Conservation (phyloP, 2,329 filamentous ascomycete species). For the Lojkania enalia region DNA sequence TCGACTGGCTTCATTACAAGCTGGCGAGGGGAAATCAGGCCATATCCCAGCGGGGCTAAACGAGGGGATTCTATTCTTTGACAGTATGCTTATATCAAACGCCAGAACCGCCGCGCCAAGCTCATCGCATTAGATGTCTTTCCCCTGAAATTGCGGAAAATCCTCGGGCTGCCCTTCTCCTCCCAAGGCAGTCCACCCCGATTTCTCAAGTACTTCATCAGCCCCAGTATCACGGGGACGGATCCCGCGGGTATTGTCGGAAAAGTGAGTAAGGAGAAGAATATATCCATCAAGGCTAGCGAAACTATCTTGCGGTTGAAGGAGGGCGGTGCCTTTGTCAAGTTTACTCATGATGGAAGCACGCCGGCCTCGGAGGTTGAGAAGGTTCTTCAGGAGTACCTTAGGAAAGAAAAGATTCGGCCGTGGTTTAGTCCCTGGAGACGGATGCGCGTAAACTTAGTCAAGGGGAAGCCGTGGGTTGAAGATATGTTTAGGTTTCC, state of each 20-base stretch:
- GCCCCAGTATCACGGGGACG: constrained; percentile 55
- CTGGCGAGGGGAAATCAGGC: constrained; percentile 69
- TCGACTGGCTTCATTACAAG: constrained; percentile 44
- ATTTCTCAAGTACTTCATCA: constrained; percentile 57
- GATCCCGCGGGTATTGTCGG: constrained; percentile 59
- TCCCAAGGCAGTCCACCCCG: constrained; percentile 52
- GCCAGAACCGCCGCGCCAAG: too few species aligned
- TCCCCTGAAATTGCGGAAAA: constrained; percentile 72
- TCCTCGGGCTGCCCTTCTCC: constrained; percentile 57
- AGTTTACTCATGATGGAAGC: constrained; percentile 65
- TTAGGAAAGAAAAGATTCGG: constrained; percentile 71
- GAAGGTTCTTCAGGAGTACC: constrained; percentile 62
- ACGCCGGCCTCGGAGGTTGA: constrained; percentile 59
- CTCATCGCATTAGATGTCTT: constrained; percentile 68
- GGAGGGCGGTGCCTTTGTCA: constrained; percentile 92
- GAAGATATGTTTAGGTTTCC: constrained; percentile 89
- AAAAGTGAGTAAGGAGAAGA: constrained; percentile 63
- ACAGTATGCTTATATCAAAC: constrained; percentile 62
- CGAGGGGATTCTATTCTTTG: constrained; percentile 86
- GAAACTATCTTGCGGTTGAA: constrained; percentile 83
- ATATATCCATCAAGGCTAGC: constrained; percentile 69
- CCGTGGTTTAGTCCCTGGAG: constrained; percentile 91
- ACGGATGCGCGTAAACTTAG: constrained; percentile 71
- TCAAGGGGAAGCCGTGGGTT: constrained; percentile 87
- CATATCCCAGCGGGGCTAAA: constrained; percentile 77